These are phyloP conservation scores for Aspergillus sp. DNA, from an alignment of 2,329 filamentous ascomycete genomes.

Conservation along the genomic window DNA sequence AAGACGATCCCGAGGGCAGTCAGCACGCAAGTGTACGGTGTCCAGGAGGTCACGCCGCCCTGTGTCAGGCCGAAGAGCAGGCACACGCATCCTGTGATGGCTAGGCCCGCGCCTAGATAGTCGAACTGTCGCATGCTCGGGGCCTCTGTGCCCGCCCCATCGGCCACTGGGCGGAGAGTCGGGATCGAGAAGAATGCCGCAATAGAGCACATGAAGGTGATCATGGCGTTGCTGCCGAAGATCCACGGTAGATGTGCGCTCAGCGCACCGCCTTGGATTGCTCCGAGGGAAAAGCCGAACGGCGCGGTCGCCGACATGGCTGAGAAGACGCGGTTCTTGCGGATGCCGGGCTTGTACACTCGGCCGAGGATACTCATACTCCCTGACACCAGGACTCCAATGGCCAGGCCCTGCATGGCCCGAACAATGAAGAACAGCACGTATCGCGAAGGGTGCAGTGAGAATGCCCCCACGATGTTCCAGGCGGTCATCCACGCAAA, in stretches of 20 bases:
- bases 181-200: constrained; percentile 44
- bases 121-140: constrained; percentile 33
- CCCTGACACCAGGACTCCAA: constrained; percentile 50
- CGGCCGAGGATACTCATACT: constrained; percentile 49
- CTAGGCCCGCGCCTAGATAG: constrained; percentile 45
- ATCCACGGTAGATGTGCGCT: constrained; percentile 43
- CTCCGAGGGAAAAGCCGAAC: constrained; percentile 44
- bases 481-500: constrained; percentile 44
- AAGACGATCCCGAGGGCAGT: constrained; percentile 50
- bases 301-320: constrained; percentile 51
- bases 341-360: constrained; percentile 44
- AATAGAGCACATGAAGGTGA: constrained; percentile 35
- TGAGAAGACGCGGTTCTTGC: constrained; percentile 51
- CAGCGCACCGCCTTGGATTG: constrained; percentile 43
- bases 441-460: constrained; percentile 33
- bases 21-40: constrained; percentile 48
- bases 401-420: constrained; percentile 48
- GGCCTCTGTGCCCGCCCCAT: constrained; percentile 26
- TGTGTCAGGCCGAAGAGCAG: constrained; percentile 59
- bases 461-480: constrained; percentile 40
- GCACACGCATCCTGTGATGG: constrained; percentile 52
- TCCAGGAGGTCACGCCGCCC: constrained; percentile 50
- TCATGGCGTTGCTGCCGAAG: constrained; percentile 44
- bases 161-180: constrained; percentile 30
- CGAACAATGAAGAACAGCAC: constrained; percentile 39